Evolutionary conservation across 768 basidiomycete genomes (phyloP).

Genomic region (Leccinum rimulosum): DNA sequence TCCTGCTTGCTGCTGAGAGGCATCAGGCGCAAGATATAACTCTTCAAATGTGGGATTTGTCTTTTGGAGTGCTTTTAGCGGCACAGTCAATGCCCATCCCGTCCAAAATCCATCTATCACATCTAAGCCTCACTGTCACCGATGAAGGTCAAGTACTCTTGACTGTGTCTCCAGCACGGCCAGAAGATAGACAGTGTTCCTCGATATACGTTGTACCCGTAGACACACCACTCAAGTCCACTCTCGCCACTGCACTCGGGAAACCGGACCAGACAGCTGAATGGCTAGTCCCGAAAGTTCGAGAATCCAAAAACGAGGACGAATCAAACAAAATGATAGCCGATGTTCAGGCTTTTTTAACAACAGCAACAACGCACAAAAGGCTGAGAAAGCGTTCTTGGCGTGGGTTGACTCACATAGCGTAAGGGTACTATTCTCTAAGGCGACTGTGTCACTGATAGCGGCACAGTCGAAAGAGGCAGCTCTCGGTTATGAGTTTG

Average conservation of each 20-base stretch:
- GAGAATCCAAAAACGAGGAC: slow-evolving; percentile 15
- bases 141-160: slow-evolving; percentile 51
- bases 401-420: slow-evolving; percentile 51
- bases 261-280: slow-evolving; percentile 40
- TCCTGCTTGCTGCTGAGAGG: slow-evolving; percentile 49
- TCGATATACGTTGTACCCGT: slow-evolving; percentile 61
- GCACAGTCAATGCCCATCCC: slow-evolving; percentile 52
- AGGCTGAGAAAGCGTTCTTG: slow-evolving; percentile 59
- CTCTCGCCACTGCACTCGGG: slow-evolving; percentile 62
- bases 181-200: slow-evolving; percentile 35
- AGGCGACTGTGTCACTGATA: not conserved
- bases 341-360: slow-evolving; percentile 39
- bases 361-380: slow-evolving; percentile 42
- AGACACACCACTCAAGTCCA: slow-evolving; percentile 51
- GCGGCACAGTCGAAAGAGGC: slow-evolving; percentile 15
- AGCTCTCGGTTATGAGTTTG: slow-evolving; percentile 47
- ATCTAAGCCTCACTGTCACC: slow-evolving; percentile 32
- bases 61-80: slow-evolving; percentile 63
- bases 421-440: slow-evolving; percentile 3
- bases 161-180: slow-evolving; percentile 36
- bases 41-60: slow-evolving; percentile 67
- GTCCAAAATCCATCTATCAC: slow-evolving; percentile 34
- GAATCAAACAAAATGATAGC: slow-evolving; percentile 35
- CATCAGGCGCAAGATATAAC: slow-evolving; percentile 39
- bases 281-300: slow-evolving; percentile 40